Evolutionary conservation across 225 moss, liverwort and hornwort species (phyloP), one percentile per base, ranked within the genome.

Genomic region (Pseudisothecium myosuroides): DNA sequence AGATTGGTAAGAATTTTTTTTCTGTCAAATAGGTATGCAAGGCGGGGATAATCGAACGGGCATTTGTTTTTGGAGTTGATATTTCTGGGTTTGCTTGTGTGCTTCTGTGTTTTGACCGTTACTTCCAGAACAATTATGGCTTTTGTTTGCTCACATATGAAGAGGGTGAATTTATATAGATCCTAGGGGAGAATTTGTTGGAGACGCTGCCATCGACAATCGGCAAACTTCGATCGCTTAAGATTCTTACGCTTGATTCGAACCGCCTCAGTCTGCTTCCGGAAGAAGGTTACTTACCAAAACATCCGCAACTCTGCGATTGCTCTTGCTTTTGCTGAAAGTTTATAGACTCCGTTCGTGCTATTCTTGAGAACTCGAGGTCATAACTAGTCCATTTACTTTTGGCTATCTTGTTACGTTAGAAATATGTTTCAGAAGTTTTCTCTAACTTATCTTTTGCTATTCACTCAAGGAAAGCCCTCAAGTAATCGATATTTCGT

Each of bases 211-310:
- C 95, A 45, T 86, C 80, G 50, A 86, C 94, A 71, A 83, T 95
- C 69, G 95, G 95, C 56, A 94, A 94, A 86, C 92, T 95, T 80
- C 94, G 90, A 47, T 94, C 91, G 17, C 94, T 95, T 20, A 95
- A 95, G 90, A 83, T 93, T 75, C 95, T 95, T 63, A 88, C 85
- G 49, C 91, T 95, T 80, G 95, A 95, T 92, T 93, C 93, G 45
- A 95, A 95, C 85, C 94, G 91, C 66, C 91, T 95, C 73, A 90
- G 83, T 75, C 37, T 90, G 68, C 90, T 95, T 86, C 94, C 95
- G 59, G 91, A 93, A 88, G 94, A 94, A 93, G 94, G 95, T 95
- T 83, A 75, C 41, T 59, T 34, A 36, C 34, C 27, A 36, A 75
- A 56, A 56, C 29, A 55, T 67, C 32, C 80, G 59, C 43, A 83